Base-by-base conservation (phyloP, 1,284 basidiomycete species). In the Cutaneotrichosporon sp. region DNA sequence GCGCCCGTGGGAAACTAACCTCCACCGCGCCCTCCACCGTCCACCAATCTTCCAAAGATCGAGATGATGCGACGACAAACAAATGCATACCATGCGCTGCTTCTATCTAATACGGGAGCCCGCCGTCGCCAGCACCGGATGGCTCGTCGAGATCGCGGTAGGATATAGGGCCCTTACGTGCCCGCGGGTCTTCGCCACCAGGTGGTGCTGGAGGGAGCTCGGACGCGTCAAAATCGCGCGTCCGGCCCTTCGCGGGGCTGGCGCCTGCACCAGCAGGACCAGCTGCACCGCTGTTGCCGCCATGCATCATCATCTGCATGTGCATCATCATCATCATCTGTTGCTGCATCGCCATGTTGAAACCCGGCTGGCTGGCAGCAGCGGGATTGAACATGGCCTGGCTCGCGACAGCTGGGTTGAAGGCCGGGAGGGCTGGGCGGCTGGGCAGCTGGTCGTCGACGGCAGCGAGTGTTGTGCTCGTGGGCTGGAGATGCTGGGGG, bases 401-500 rank as follows among this genome's bases (percentile, higher is more conserved):
- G 49, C 51, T 60, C 5, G 60, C 63, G 53, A 65, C 58, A 50
- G 63, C 61, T 5, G 72, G 71, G 65, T 75, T 74, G 70, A 75
- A 68, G 7, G 69, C 67, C 31, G 70, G 68, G 21, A 68, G 50
- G 5, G 58, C 49, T 16, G 64, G 51, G 50, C 58, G 55, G 34
- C 61, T 32, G 16, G 74, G 73, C 2, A 80, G 61, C 53, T 70
- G 69, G 65, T 81, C 77, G 62, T 81, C 72, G 56, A 81, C 73
- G 1, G 79, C 76, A 7, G 79, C 80, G 2, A 76, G 76, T 3
- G 76, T 74, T n/a, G 70, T 70, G 26, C 69, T 60, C 36, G 67
- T 72, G 2, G 92, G 91, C 74, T 92, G 90, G 62, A 95, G 89
- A 69, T 89, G 90, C 73, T 93, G 90, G 60, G 93, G 94, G 81